Evolutionary conservation across 2,329 filamentous ascomycete genomes (phyloP).

Genomic region (Botrytis medusae): DNA sequence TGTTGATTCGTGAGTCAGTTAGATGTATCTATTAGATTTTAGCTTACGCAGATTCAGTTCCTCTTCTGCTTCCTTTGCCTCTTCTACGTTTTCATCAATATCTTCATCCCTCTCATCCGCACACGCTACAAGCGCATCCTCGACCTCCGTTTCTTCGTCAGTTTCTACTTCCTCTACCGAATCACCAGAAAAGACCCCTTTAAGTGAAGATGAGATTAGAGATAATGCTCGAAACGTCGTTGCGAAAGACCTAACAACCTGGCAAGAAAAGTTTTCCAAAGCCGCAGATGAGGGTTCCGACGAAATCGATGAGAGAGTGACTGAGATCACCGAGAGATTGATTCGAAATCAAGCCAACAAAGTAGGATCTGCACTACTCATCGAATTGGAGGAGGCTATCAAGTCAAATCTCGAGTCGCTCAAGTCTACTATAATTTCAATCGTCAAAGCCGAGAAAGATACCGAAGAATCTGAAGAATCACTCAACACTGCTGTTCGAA

Average conservation of each 20-base stretch:
- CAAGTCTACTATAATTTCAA: conserved; percentile 63
- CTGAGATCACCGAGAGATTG: conserved; percentile 70
- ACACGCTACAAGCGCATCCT: conserved; percentile 28
- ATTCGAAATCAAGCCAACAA: conserved; percentile 63
- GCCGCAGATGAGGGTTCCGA: conserved; percentile 82
- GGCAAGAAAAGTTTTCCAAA: conserved; percentile 85
- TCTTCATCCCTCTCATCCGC: conserved; percentile 33
- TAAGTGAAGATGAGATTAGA: conserved; percentile 52
- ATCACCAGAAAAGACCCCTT: conserved; percentile 37
- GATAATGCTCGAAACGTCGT: conserved; percentile 66
- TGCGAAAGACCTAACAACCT: conserved; percentile 73
- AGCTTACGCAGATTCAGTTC: conserved; percentile 29
- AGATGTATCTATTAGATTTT: conserved; percentile 27
- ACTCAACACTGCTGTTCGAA: conserved; percentile 53
- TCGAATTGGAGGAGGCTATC: conserved; percentile 67
- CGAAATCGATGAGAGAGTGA: conserved; percentile 61
- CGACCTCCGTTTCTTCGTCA: conserved; percentile 20
- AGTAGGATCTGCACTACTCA: conserved; percentile 65
- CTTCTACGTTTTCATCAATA: conserved; percentile 34
- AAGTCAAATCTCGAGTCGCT: conserved; percentile 63
- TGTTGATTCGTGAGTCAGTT: conserved; percentile 45
- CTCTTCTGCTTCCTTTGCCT: conserved; percentile 37
- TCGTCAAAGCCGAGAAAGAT: conserved; percentile 53
- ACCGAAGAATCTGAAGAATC: conserved; percentile 53
- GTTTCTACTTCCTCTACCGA: conserved; percentile 34